Base-by-base conservation (phyloP, 495 filamentous ascomycete species). In the Aspergillus asperescens region DNA sequence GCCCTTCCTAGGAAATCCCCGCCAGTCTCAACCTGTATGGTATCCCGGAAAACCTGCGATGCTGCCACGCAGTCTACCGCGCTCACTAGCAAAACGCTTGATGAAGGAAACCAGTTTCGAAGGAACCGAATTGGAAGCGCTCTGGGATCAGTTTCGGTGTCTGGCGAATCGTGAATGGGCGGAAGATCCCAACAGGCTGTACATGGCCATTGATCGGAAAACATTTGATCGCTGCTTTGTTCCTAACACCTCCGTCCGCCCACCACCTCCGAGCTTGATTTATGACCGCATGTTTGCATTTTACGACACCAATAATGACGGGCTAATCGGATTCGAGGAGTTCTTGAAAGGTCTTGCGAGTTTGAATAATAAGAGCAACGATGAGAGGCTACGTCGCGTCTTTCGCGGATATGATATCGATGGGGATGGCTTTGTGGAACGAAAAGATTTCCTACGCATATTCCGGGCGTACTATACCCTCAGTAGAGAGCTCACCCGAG, bases 201-300 rank as follows among this genome's bases (percentile, higher is more conserved):
- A 78, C 49, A 78, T 90, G 59, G 93, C 90, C 8, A 95, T 99
- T 70, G 89, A 95, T 54, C 82, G 88, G 25, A 84, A 84, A 61
- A 93, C 88, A 0, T 97, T 98, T 68, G 87, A 95, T 61, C 84
- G 86, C 49, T 93, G 89, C 56, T 85, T 98, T 50, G 80, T 93
- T 1, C 92, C 90, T 1, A 86, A 86, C 31, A 85, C 83, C 3
- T 83, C 87, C n/a, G 78, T 81, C 52, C 77, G 84, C 25, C 84
- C 87, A 12, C 81, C 85, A 8, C 78, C 86, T 5, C 89, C 92
- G 5, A 96, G 92, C 66, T 76, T 96, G 3, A 87, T 97, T 37
- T 91, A 95, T 60, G 91, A 97, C 70, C 86, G 93, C 50, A 88
- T 95, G 80, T 99, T 99, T 70, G 81, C 86, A 27, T 96, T 96